Evolutionary conservation across 1,139 yeast species (phyloP), one percentile per base, ranked within the genome.

Genomic region (Wickerhamomyces sp.): DNA sequence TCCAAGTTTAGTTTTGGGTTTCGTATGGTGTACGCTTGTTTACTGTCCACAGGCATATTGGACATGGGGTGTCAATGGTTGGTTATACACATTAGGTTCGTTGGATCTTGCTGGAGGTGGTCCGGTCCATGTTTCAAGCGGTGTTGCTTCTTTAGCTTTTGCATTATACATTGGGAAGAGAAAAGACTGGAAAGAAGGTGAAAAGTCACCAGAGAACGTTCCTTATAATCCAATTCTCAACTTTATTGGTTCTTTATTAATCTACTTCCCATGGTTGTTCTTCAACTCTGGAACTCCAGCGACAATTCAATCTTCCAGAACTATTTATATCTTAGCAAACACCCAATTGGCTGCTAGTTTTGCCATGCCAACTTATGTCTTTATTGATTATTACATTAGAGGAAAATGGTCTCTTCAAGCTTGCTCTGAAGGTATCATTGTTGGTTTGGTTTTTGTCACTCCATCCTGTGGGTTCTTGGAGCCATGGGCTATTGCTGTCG

Each of bases 201-300:
- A 67, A 7, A 57, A 54, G 37, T 49, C 57, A 6, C 55, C 59
- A 29, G 43, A 51, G 31, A 58, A 53, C 45, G 55, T 60, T 45
- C 72, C 76, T 31, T 72, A 70, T 52, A 69, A 73, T 39, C 62
- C 75, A 26, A 57, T 71, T 10, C 59, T 72, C 31, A 68, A 74
- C 1, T 73, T 73, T 47, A 52, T 73, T 45, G 79, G 80, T 41
- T 75, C 73, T 26, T 61, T 75, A 18, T 58, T 75, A 48, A 73
- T 75, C 48, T 75, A 78, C 73, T 72, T 69, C 52, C 73, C 78
- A 27, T 75, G 79, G 79, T 63, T 75, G 52, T 73, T 77, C 55
- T 75, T 75, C 65, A 75, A 75, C 59, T 70, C 77, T 10, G 79
- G 78, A 44, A 73, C 79, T 15, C 59, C 74, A 49, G 62, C 72